Percentiles rank a stretch among this genome's conserved stretches.
phyloP scores from a whole-genome alignment of 2,329 filamentous ascomycete species.

The Xylaria sp. region DNA sequence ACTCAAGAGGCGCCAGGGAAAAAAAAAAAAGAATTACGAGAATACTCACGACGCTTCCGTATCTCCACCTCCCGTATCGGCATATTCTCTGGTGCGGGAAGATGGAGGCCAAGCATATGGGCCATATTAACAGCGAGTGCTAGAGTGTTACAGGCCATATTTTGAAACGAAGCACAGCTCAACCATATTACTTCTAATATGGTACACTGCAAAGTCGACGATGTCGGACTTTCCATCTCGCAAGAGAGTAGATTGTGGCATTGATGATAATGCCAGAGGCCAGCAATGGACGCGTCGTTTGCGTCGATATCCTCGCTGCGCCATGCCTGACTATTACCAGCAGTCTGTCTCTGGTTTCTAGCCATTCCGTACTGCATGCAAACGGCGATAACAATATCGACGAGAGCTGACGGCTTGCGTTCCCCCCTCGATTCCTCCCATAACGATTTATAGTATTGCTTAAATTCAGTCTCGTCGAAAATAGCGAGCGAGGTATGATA shows the following conservation, averaged over 20 bases:
- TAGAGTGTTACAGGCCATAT: constrained; percentile 56
- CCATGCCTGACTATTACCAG: not conserved
- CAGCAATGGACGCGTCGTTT: constrained; percentile 55
- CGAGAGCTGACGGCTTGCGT: constrained; percentile 59
- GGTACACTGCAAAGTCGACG: constrained; percentile 60
- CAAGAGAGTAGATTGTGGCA: constrained; percentile 55
- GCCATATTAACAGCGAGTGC: constrained; percentile 57
- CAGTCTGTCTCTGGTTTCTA: constrained; percentile 7
- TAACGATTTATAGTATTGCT: constrained; percentile 55
- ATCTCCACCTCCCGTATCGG: constrained; percentile 31
- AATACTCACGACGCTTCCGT: constrained; percentile 52
- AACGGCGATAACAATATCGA: constrained; percentile 63
- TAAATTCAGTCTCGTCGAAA: constrained; percentile 57
- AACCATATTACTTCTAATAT: constrained; percentile 58
- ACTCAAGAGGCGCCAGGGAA: too few relatives aligned
- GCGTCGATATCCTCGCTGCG: constrained; percentile 9
- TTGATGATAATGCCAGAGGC: constrained; percentile 58
- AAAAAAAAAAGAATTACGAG: too few relatives aligned
- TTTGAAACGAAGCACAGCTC: constrained; percentile 59
- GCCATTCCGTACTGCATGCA: constrained; percentile 56
- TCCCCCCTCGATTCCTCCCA: constrained; percentile 46
- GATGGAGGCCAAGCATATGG: constrained; percentile 59
- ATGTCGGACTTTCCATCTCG: constrained; percentile 59
- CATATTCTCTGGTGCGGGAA: constrained; percentile 58
- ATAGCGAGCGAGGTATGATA: constrained; percentile 57